Conservation (phyloP, 2,329 filamentous ascomycete genomes). For the Fonsecaea nubica region DNA sequence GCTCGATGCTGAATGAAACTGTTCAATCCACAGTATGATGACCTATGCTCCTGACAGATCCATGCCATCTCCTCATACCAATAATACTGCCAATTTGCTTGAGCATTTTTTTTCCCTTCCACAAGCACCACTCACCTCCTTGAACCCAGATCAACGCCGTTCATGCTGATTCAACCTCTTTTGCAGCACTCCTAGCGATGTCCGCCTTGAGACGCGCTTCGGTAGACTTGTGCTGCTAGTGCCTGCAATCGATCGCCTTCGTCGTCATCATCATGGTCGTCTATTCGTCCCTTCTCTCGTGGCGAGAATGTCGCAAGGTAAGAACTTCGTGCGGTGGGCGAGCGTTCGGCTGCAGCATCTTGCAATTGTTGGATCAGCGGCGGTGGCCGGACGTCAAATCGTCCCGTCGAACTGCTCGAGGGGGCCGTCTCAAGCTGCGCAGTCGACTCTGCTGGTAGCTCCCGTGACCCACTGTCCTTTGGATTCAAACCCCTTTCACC, state of each 20-base stretch:
- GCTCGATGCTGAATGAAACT: neutral
- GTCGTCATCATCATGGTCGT: constrained; percentile 51
- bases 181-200: constrained; percentile 19
- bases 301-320: constrained; percentile 14
- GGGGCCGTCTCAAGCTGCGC: constrained; percentile 19
- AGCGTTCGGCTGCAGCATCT: constrained; percentile 33
- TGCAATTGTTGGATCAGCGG: constrained; percentile 35
- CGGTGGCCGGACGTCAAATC: constrained; percentile 39
- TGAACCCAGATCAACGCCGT: neutral
- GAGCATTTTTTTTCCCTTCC: neutral
- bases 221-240: constrained; percentile 39
- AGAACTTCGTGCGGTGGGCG: constrained; percentile 2
- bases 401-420: constrained; percentile 17
- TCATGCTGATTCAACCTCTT: neutral
- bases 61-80: neutral
- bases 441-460: constrained; percentile 3
- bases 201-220: constrained; percentile 38
- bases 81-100: neutral
- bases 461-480: constrained; percentile 8
- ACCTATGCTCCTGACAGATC: neutral
- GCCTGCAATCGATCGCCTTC: constrained; percentile 49
- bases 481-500: constrained; percentile 15
- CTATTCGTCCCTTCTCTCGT: constrained; percentile 2
- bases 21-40: neutral
- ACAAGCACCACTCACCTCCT: neutral